Evolutionary conservation across 1,284 basidiomycete genomes (phyloP), one percentile per base, ranked within the genome.

Genomic region (Cutaneotrichosporon dermatis): DNA sequence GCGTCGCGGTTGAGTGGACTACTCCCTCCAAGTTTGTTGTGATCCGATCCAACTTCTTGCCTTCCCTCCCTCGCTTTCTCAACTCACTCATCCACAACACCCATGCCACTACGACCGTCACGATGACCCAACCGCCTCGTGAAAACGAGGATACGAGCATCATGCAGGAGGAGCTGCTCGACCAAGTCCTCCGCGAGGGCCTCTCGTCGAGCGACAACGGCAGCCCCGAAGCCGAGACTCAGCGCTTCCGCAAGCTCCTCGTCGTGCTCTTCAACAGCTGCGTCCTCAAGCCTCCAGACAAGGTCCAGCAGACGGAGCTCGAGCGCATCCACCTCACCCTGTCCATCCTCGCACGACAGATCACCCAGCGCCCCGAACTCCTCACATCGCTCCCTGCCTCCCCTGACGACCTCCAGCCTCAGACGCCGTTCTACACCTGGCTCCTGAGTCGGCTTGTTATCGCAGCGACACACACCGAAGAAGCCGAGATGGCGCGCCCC

Each of bases 381-480:
- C 57, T 73, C 16, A 43, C 57, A 25, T 25, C 25, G 25, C 25
- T 25, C 25, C 25, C 25, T 25, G 25, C 25, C 25, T 25, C 25
- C 25, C 25, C 25, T 25, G 25, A 25, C 25, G 25, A 25, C 25
- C 25, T 25, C 25, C 25, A 25, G 25, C 25, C 25, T 25, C 25
- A 25, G 25, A 25, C 25, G 25, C 74, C 72, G 0, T 62, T 76
- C 25, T 78, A 71, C 60, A 67, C 72, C 43, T 76, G 71, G 70
- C 57, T 78, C 34, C 44, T 77, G 6, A 72, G 75, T 0, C 60
- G 74, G 11, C 51, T 77, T 8, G 60, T 75, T 8, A 55, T 68
- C 13, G 73, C 70, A 8, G 69, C 71, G 5, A 58, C 59, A 4
- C 54, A 55, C 15, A 65, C 66, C 12, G 58, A 59, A 11, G 54